Conservation (phyloP, 2,329 filamentous ascomycete species). For the Stagonosporopsis vannaccii region DNA sequence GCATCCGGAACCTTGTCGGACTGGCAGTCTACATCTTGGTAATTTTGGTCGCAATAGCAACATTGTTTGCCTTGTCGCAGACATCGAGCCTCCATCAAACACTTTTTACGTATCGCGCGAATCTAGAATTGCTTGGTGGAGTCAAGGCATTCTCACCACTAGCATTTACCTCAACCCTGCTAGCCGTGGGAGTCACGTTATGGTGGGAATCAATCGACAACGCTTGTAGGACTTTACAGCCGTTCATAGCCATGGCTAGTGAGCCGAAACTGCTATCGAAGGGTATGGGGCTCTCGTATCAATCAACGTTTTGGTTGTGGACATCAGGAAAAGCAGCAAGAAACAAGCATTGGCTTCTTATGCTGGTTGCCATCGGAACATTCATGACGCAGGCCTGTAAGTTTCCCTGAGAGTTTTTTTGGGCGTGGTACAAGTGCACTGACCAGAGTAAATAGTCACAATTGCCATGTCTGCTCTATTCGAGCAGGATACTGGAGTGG, state of each 20-base stretch:
- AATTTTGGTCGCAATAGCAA: neutral
- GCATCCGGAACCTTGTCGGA: neutral
- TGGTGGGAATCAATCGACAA: slow-evolving; percentile 28
- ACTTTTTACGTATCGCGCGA: neutral
- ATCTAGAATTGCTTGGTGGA: neutral
- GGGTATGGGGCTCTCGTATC: slow-evolving; percentile 21
- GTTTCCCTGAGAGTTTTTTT: neutral
- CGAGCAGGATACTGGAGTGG: slow-evolving; percentile 10
- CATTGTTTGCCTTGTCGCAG: neutral
- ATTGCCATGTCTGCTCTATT: slow-evolving; percentile 23
- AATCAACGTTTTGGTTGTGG: slow-evolving; percentile 25
- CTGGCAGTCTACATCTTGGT: neutral
- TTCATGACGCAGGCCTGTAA: slow-evolving; percentile 20
- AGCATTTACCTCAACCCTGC: slow-evolving; percentile 11
- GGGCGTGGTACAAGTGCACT: neutral
- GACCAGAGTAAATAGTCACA: slow-evolving; percentile 6
- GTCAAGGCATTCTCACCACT: neutral
- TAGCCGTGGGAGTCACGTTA: slow-evolving; percentile 19
- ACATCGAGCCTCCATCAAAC: neutral
- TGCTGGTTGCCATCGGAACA: slow-evolving; percentile 20
- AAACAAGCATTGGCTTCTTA: slow-evolving; percentile 24
- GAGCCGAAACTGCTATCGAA: neutral
- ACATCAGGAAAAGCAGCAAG: slow-evolving; percentile 16
- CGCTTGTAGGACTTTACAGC: slow-evolving; percentile 22
- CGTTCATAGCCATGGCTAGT: slow-evolving; percentile 23